Conservation (phyloP, 306 rosid species). For the Prunus armeniaca region DNA sequence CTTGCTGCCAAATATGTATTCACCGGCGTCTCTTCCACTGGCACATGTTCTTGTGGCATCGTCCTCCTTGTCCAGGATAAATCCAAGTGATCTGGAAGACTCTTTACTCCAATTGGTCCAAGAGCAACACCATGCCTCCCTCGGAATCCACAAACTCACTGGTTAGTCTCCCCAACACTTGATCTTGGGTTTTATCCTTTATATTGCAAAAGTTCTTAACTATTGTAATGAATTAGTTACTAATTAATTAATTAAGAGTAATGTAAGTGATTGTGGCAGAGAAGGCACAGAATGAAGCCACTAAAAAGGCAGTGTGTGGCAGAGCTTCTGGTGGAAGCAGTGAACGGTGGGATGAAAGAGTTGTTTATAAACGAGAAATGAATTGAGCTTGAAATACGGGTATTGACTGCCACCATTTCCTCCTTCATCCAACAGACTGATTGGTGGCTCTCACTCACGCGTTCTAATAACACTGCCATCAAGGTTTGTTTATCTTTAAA, state of each 20-base stretch:
- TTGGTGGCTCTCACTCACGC: conserved; percentile 69
- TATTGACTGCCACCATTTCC: conserved; percentile 42
- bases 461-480: conserved; percentile 60
- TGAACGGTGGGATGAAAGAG: conserved; percentile 62
- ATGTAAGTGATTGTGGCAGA: conserved; percentile 32
- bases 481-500: conserved; percentile 35
- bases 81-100: conserved; percentile 50
- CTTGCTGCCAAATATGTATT: conserved; percentile 17
- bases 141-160: conserved; percentile 40
- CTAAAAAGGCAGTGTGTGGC: conserved; percentile 49
- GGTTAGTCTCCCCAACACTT: conserved; percentile 28
- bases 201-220: background rate
- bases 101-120: conserved; percentile 44
- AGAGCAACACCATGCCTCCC: conserved; percentile 48
- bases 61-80: conserved; percentile 22
- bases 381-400: conserved; percentile 65
- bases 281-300: conserved; percentile 63
- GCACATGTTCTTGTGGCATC: conserved; percentile 23
- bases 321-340: conserved; percentile 67
- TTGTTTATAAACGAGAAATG: conserved; percentile 60
- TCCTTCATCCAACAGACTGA: conserved; percentile 71
- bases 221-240: background rate
- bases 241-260: background rate
- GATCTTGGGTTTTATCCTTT: background rate
- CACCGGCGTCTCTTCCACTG: conserved; percentile 16